Base-by-base conservation (phyloP, 2,329 filamentous ascomycete genomes). In the Sclerotinia nivalis region DNA sequence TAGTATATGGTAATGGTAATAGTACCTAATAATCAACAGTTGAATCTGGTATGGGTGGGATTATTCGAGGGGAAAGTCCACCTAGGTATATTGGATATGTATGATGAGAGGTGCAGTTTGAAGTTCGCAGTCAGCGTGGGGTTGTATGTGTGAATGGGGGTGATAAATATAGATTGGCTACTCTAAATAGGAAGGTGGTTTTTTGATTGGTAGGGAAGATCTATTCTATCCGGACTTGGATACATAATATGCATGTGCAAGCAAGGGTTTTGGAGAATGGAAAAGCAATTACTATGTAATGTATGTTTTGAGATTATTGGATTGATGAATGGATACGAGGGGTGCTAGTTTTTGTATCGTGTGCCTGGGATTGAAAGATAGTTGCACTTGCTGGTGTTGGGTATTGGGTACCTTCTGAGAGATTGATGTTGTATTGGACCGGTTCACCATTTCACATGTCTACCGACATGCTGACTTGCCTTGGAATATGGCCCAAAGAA, bases 161-260 rank as follows among this genome's bases (percentile, higher is more conserved):
- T 37, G 60, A 62, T 62, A 50, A 50, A 37, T 25, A 62, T 50
- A 62, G 45, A 62, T 62, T 50, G 45, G 9, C 37, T 62, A n/a
- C n/a, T n/a, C n/a, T n/a, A 31, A 49, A 34, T 37, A 50, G 60
- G 60, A 37, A 62, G 60, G 60, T 50, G 31, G 3, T 8, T 37
- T 49, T 43, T 50, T 50, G 31, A 28, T 52, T 64, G 61, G 60
- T 4, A 31, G 45, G 31, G 18, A 52, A 28, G 61, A 37, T 37
- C 37, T 31, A 10, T 37, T 10, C 31, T 10, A 34, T 10, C 22
- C 6, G n/a, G 50, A 25, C 31, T 40, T 64, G 47, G 22, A 22
- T 28, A 7, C 50, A 54, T 59, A 20, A 20, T 22, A 13, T 49
- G 47, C 22, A 59, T 59, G 56, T n/a, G 47, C 22, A 43, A 28